Evolutionary conservation across 148 eudicot species (phyloP).

Genomic region (Rhododendron simsii): DNA sequence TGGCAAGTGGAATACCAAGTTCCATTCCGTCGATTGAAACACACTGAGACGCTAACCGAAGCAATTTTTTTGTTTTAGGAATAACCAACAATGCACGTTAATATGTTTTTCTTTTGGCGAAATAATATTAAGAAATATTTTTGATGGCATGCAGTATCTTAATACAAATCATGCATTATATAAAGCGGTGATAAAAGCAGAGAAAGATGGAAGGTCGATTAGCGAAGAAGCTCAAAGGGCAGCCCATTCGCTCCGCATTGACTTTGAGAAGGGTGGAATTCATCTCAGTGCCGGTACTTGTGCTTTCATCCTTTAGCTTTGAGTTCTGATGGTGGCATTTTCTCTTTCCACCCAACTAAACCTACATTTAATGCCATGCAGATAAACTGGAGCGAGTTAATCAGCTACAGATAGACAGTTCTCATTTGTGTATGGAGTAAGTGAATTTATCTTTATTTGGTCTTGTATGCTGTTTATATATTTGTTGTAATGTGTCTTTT

Average conservation of each 20-base stretch:
- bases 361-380: slow-evolving; percentile 24
- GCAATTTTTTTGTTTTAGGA: not conserved
- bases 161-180: slow-evolving; percentile 76
- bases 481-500: not conserved
- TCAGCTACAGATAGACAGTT: slow-evolving; percentile 60
- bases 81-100: not conserved
- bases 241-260: slow-evolving; percentile 68
- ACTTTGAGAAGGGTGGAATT: slow-evolving; percentile 98
- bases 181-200: slow-evolving; percentile 76
- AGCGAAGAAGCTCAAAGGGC: slow-evolving; percentile 67
- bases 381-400: slow-evolving; percentile 72
- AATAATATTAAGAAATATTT: not conserved
- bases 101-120: not conserved
- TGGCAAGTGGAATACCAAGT: not conserved
- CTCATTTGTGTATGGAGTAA: slow-evolving; percentile 65
- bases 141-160: slow-evolving; percentile 45
- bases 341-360: not conserved
- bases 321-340: not conserved
- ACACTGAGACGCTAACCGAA: not conserved
- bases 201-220: slow-evolving; percentile 44
- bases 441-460: slow-evolving; percentile 19
- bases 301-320: slow-evolving; percentile 10
- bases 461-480: not conserved
- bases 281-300: slow-evolving; percentile 73
- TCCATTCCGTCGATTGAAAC: not conserved